A percentile compares a stretch with the other conserved stretches of the same genome.
These are phyloP conservation scores for Liriodendron chinense DNA, from an alignment of 164 flowering plant species.

Conservation along the genomic window DNA sequence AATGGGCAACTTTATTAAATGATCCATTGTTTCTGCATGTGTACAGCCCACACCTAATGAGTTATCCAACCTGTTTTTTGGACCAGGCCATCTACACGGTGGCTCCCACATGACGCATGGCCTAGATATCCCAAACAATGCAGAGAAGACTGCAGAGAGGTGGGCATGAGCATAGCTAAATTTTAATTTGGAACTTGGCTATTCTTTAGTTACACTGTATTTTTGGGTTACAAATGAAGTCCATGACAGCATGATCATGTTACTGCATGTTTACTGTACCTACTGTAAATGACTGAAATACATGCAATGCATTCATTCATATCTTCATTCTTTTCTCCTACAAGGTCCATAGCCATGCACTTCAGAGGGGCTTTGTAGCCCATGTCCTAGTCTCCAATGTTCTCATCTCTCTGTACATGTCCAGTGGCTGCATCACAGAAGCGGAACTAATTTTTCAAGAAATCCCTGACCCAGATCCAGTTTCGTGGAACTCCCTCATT, in stretches of 20 bases:
- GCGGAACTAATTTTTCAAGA: constrained; percentile 19
- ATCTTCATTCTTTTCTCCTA: neutral
- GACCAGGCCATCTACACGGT: too few relatives aligned
- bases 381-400: constrained; percentile 19
- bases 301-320: neutral
- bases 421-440: constrained; percentile 8
- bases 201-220: too few relatives aligned
- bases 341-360: constrained; percentile 22
- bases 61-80: too few relatives aligned
- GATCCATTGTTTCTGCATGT: too few relatives aligned
- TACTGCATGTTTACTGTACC: neutral
- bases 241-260: neutral
- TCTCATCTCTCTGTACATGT: constrained; percentile 24
- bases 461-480: constrained; percentile 19
- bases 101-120: too few relatives aligned
- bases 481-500: constrained; percentile 27
- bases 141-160: too few relatives aligned
- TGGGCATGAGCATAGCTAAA: too few relatives aligned
- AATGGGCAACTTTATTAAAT: neutral
- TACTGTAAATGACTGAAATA: neutral
- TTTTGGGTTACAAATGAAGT: too few relatives aligned
- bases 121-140: too few relatives aligned
- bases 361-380: constrained; percentile 16
- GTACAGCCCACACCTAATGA: too few relatives aligned
- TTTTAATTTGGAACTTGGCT: too few relatives aligned